These are phyloP conservation scores for Parastagonospora nodorum DNA, from an alignment of 2,329 filamentous ascomycete genomes.

Conservation along the genomic window DNA sequence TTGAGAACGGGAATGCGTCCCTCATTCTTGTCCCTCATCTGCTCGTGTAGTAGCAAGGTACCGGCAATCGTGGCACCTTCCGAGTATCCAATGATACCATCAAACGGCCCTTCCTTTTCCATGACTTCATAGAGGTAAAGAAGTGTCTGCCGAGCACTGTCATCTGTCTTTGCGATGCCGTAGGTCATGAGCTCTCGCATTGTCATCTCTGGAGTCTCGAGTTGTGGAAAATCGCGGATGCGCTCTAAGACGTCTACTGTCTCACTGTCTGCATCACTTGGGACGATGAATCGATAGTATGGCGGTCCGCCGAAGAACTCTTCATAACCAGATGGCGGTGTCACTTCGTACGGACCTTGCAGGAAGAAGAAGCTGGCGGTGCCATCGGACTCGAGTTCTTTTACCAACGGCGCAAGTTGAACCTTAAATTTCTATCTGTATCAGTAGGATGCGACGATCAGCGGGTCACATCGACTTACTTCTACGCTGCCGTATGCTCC, in stretches of 20 bases:
- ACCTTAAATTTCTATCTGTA: slow-evolving; percentile 31
- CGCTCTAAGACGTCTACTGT: slow-evolving; percentile 44
- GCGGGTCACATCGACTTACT: slow-evolving; percentile 9
- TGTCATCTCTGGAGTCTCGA: slow-evolving; percentile 60
- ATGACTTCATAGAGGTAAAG: slow-evolving; percentile 26
- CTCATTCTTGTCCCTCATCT: slow-evolving; percentile 19
- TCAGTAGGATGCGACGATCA: not conserved
- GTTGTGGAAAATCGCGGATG: slow-evolving; percentile 61
- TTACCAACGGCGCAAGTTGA: slow-evolving; percentile 31
- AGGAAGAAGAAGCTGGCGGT: slow-evolving; percentile 28
- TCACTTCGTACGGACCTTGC: slow-evolving; percentile 32
- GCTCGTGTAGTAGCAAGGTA: slow-evolving; percentile 38
- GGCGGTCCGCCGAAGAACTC: slow-evolving; percentile 36
- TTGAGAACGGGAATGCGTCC: slow-evolving; percentile 41
- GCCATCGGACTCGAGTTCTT: slow-evolving; percentile 28
- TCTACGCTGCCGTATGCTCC: slow-evolving; percentile 34
- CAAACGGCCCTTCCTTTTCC: slow-evolving; percentile 42
- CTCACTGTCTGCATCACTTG: slow-evolving; percentile 18
- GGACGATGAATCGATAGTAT: slow-evolving; percentile 31
- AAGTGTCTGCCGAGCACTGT: slow-evolving; percentile 24
- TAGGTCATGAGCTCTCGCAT: slow-evolving; percentile 57
- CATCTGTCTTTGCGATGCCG: slow-evolving; percentile 40
- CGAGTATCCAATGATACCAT: slow-evolving; percentile 65
- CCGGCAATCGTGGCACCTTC: slow-evolving; percentile 64
- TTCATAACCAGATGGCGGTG: slow-evolving; percentile 29